These are phyloP conservation scores for Cryptosporidium muris DNA, from an alignment of 169 alveolate species.

Conservation along the genomic window DNA sequence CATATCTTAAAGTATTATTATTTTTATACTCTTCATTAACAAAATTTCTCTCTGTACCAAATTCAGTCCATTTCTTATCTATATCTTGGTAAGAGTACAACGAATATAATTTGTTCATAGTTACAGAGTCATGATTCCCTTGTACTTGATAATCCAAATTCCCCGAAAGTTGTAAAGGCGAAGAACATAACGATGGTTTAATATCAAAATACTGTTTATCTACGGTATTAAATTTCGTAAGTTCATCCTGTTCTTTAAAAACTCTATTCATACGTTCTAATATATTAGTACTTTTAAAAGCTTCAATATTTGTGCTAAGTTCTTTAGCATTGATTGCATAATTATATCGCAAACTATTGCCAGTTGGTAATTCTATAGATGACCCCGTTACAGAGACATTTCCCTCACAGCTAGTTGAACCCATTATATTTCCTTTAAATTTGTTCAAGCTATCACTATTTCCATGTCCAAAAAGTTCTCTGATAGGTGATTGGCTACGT, in stretches of 20 bases:
- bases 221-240: neutral
- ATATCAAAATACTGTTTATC: neutral
- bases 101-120: neutral
- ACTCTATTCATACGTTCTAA: neutral
- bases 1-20: constrained; percentile 1
- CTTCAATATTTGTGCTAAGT: neutral
- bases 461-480: neutral
- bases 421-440: neutral
- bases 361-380: neutral
- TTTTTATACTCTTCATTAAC: neutral
- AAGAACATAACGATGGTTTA: neutral
- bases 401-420: no score
- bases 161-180: neutral
- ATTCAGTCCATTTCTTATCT: no score
- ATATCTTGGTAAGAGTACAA: no score
- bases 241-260: neutral
- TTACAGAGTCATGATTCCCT: neutral
- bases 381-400: no score
- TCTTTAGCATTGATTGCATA: no score
- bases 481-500: constrained; percentile 11
- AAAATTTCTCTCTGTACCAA: neutral
- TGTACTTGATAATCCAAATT: neutral
- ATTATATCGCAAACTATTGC: no score
- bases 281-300: neutral
- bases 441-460: neutral